phyloP scores from a whole-genome alignment of 23 red algal species.

The Gracilariopsis chorda region DNA sequence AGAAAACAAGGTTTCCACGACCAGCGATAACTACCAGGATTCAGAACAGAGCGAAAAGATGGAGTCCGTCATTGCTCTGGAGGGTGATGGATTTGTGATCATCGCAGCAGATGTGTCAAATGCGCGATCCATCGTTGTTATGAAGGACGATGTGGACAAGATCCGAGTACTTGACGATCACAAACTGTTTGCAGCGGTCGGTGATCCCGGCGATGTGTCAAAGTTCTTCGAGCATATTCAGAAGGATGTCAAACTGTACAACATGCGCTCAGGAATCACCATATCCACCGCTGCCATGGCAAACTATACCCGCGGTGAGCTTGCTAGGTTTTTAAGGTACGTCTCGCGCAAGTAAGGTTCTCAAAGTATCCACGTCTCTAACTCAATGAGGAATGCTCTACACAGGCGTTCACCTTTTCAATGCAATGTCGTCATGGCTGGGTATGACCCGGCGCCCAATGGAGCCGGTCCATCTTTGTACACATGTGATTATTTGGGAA shows the following conservation, averaged over 20 bases:
- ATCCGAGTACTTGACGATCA: conserved; percentile 85
- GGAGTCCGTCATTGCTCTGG: conserved; percentile 88
- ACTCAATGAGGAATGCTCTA: not conserved
- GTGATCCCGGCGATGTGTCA: conserved; percentile 73
- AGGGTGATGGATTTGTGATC: conserved; percentile 87
- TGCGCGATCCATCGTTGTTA: conserved; percentile 91
- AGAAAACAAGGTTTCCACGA: too few relatives aligned
- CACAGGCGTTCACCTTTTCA: conserved; percentile 63
- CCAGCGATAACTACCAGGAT: too few relatives aligned
- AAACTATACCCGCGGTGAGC: conserved; percentile 86
- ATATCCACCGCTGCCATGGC: conserved; percentile 79
- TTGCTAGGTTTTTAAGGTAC: conserved; percentile 78
- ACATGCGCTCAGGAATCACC: conserved; percentile 77
- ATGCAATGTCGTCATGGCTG: conserved; percentile 83
- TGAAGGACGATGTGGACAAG: conserved; percentile 98
- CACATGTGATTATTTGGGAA: conserved; percentile 97
- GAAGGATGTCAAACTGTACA: conserved; percentile 88
- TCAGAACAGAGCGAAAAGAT: conserved; percentile 46
- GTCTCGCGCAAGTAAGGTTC: too few relatives aligned
- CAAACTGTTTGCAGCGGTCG: conserved; percentile 74
- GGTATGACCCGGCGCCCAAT: conserved; percentile 67
- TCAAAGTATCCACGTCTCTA: too few relatives aligned
- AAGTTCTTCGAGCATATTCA: conserved; percentile 95
- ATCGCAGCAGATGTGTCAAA: conserved; percentile 84
- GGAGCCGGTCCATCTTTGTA: conserved; percentile 60